A percentile compares a stretch with the other conserved stretches of the same genome.
Conservation (phyloP, 2,329 filamentous ascomycete genomes). For the Coniella vitis region DNA sequence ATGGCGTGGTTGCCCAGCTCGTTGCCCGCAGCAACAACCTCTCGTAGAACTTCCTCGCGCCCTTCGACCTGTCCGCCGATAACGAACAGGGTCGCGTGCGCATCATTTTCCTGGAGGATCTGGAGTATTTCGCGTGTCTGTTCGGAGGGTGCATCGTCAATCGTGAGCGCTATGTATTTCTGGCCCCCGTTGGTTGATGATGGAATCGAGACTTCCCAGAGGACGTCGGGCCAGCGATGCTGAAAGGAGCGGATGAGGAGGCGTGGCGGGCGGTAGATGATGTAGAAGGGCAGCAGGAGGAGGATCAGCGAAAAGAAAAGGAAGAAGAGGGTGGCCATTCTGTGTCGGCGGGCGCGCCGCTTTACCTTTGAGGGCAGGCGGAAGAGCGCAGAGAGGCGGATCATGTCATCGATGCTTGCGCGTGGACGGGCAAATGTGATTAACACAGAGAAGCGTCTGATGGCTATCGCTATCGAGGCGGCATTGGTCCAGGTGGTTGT, state of each 20-base stretch:
- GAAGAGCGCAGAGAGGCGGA: constrained; percentile 36
- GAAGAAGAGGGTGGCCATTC: constrained; percentile 47
- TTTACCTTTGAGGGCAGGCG: constrained; percentile 50
- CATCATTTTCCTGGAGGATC: constrained; percentile 58
- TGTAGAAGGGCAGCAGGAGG: constrained; percentile 47
- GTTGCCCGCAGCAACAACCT: constrained; percentile 55
- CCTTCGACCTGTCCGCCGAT: constrained; percentile 68
- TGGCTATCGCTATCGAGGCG: too few species aligned
- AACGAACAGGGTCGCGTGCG: constrained; percentile 79
- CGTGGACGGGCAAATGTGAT: not conserved
- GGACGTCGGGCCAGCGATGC: constrained; percentile 66
- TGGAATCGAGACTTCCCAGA: constrained; percentile 57
- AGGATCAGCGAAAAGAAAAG: constrained; percentile 33
- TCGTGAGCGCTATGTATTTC: constrained; percentile 72
- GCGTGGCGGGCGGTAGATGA: constrained; percentile 75
- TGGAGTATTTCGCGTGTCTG: constrained; percentile 65
- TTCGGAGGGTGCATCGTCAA: constrained; percentile 77
- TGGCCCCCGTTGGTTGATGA: constrained; percentile 31
- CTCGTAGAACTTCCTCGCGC: constrained; percentile 45
- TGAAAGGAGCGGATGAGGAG: constrained; percentile 65
- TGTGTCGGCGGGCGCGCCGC: constrained; percentile 50
- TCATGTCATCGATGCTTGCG: constrained; percentile 21
- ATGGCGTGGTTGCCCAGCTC: constrained; percentile 86
- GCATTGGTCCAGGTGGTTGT: too few species aligned
- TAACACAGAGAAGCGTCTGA: too few species aligned